Percentiles rank a stretch among this genome's conserved stretches.
These are phyloP conservation scores for Xylariales sp. DNA, from an alignment of 2,329 filamentous ascomycete genomes.

Conservation along the genomic window DNA sequence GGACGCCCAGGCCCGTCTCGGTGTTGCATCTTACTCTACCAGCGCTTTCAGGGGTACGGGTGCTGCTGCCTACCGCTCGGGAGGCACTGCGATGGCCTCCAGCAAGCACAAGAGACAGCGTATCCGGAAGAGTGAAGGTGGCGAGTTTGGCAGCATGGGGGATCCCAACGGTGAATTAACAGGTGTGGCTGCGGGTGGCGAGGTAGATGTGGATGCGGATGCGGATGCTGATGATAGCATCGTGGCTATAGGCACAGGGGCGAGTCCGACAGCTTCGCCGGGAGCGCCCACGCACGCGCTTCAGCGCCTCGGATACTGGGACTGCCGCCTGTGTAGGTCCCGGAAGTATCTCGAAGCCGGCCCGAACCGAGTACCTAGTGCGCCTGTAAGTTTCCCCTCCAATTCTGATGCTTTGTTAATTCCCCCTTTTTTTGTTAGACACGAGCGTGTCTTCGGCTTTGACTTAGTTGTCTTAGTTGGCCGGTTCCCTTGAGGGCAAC, in stretches of 20 bases:
- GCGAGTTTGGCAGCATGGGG: constrained; percentile 1
- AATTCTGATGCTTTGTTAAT: not conserved
- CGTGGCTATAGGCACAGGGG: constrained; percentile 22
- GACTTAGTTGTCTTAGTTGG: not conserved
- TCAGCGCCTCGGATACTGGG: constrained; percentile 60
- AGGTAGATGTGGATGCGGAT: constrained; percentile 16
- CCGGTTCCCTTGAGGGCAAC: not conserved
- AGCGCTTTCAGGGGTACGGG: not conserved
- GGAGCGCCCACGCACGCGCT: constrained; percentile 42
- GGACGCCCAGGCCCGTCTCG: constrained; percentile 47
- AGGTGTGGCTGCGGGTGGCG: constrained; percentile 27
- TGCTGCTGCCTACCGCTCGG: constrained; percentile 26
- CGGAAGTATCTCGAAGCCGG: constrained; percentile 57
- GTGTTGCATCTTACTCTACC: constrained; percentile 29
- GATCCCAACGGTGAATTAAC: constrained; percentile 37
- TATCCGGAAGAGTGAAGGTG: constrained; percentile 21
- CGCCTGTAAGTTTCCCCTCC: constrained; percentile 49
- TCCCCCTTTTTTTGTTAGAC: not conserved
- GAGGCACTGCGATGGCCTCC: constrained; percentile 22
- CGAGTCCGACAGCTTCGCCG: constrained; percentile 18
- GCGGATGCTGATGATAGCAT: constrained; percentile 20
- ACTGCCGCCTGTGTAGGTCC: constrained; percentile 58
- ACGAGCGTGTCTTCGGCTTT: not conserved
- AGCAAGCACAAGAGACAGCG: constrained; percentile 41
- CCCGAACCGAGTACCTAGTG: constrained; percentile 55